Base-by-base conservation (phyloP, 2,329 filamentous ascomycete genomes). In the Neonectria neomacrospora region DNA sequence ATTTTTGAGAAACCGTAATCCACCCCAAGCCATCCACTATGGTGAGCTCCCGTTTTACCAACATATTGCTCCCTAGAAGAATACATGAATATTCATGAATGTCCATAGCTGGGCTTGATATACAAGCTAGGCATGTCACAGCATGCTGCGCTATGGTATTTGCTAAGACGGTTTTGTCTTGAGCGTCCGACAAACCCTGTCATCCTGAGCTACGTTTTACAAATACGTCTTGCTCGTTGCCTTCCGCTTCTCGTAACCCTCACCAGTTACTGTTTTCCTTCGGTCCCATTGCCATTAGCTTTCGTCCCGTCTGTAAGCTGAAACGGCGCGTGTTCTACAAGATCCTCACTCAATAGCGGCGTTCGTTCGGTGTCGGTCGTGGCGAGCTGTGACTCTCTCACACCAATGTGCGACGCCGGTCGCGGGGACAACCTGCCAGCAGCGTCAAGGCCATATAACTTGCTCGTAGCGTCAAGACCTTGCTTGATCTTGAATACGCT, bases 401-500 rank as follows among this genome's bases (percentile, higher is more conserved):
- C 67, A 3, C 68, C 72, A 3, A 73, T 62, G 26, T 70, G 67
- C 14, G 73, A 74, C 16, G 54, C 65, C 26, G 71, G 66, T 26
- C 71, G 69, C 20, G 64, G 68, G 2, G 66, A 64, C 51, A 66
- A 54, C 48, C 67, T 72, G 51, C 56, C 67, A 20, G 22, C 53
- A 30, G 61, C 22, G n/a, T 60, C 57, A 12, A 79, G 68, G 23
- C 79, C 79, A 12, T 12, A 41, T 52, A 66, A 54, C 48, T 66
- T 72, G 50, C 58, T 68, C 20, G n/a, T 50, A 28, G 64, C 20
- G 16, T 60, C 57, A 12, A 79, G 69, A 26, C 79, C 79, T 67
- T 80, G 79, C 78, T 91, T 91, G 69, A 91, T 89, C 76, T 91
- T 91, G 69, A 91, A 88, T 1, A 88, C 85, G 18, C 87, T 85